Base-by-base conservation (phyloP, 495 filamentous ascomycete genomes). In the Stereocaulon alpinum region DNA sequence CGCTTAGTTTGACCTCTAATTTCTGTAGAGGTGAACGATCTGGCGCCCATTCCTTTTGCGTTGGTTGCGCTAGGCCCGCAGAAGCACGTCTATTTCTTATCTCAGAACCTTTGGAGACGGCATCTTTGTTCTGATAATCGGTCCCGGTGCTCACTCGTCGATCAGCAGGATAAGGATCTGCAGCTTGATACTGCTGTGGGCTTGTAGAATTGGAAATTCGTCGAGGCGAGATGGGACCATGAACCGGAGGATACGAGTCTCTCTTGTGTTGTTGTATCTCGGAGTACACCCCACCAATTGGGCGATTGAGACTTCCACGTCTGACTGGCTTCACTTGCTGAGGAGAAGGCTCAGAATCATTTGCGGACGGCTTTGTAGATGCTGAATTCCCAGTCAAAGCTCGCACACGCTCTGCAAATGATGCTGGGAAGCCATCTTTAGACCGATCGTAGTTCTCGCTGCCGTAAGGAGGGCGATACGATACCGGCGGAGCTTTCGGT, bases 1-100 rank as follows among this genome's bases (percentile, higher is more conserved):
- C 88, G 69, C 82, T 84, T 58, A 96, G 76, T 55, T 89, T 90
- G 42, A 86, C 81, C 73, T 96, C 93, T 55, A 98, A 82, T 70
- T 84, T 91, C 69, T 97, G 93, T 24, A 98, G 74, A 37, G 93
- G 93, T 51, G 91, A 96, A 53, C 88, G 82, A 67, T 91, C 86
- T 24, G 82, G 78, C 55, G 89, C 86, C 73, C 83, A 88, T 44
- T 76, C 74, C 64, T 63, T 64, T 66, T 58, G 61, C 11, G 32
- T 45, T 40, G 67, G 56, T 60, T 69, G 44, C 55, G 68, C 29
- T 70, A 61, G 6, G 14, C 67, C 68, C 17, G 64, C 62, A n/a
- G 70, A 65, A 29, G 75, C 73, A 24, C 68, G 72, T 27, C 67
- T 63, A 1, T 73, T 76, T 51, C 70, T 73, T 11, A 72, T 73